Conservation (phyloP, 768 basidiomycete species). For the Pulveroboletus ravenelii region DNA sequence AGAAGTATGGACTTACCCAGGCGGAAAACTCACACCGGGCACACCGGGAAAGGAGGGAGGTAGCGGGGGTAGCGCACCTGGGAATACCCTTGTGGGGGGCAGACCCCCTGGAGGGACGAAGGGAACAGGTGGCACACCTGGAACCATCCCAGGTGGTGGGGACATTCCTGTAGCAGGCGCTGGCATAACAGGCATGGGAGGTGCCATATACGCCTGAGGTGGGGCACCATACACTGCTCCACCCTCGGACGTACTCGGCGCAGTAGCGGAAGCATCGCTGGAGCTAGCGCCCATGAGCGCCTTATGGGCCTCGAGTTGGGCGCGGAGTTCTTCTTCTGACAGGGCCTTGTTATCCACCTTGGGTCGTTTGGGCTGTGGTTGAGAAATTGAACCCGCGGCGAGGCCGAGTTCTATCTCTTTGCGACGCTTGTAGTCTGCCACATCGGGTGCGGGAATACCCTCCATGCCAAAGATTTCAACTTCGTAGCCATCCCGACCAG, state of each 20-base stretch:
- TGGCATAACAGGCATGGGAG: slow-evolving; percentile 33
- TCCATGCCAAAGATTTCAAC: slow-evolving; percentile 99
- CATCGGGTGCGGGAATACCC: slow-evolving; percentile 89
- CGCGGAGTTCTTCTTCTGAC: slow-evolving; percentile 77
- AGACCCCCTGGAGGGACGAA: slow-evolving; percentile 34
- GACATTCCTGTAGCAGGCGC: slow-evolving; percentile 28
- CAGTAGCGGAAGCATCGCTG: slow-evolving; percentile 28
- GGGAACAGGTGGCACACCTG: slow-evolving; percentile 43
- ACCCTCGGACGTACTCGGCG: slow-evolving; percentile 36
- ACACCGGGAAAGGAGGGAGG: slow-evolving; percentile 41
- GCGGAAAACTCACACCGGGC: slow-evolving; percentile 50
- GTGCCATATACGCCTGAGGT: slow-evolving; percentile 60
- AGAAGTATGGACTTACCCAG: slow-evolving; percentile 41
- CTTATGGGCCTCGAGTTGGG: slow-evolving; percentile 85
- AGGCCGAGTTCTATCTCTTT: slow-evolving; percentile 94
- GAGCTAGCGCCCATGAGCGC: slow-evolving; percentile 76
- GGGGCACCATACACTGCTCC: slow-evolving; percentile 69
- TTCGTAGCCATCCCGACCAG: slow-evolving; percentile 95
- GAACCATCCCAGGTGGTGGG: slow-evolving; percentile 37
- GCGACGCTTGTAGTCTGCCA: slow-evolving; percentile 92
- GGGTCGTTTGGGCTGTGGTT: slow-evolving; percentile 76
- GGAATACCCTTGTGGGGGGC: slow-evolving; percentile 37
- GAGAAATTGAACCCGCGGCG: slow-evolving; percentile 73
- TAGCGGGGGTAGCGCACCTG: slow-evolving; percentile 33
- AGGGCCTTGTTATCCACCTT: slow-evolving; percentile 74